Evolutionary conservation across 2,329 filamentous ascomycete genomes (phyloP), one percentile per base, ranked within the genome.

Genomic region (Fusarium ambrosium): DNA sequence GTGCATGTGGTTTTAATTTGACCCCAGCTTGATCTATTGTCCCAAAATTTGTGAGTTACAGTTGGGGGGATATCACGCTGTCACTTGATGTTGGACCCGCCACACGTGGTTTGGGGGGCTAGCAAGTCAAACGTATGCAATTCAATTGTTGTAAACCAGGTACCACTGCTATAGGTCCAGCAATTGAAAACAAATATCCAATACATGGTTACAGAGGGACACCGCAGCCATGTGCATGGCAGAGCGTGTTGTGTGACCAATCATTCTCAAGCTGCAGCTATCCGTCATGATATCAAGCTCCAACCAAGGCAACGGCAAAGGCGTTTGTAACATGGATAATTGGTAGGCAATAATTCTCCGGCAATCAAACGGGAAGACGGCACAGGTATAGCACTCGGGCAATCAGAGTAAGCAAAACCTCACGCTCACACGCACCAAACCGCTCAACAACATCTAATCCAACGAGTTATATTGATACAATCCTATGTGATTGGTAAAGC

Each of bases 381-480:
- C 32, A 58, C 55, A 58, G 16, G 11, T 24, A n/a, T 20, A 58
- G 9, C 32, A 58, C 55, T 36, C 20, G 27, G 16, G 53, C 32
- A 37, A 58, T 36, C 53, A 32, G 13, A 58, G 13, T 6, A 53
- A 53, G 24, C 16, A 16, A 22, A 14, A 32, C 9, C 18, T 8
- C 16, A 58, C n/a, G 10, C n/a, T 22, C 53, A 56, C n/a, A 36
- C n/a, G 11, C 29, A 58, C 8, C 32, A 29, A 58, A 34, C 18
- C 51, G 13, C 51, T 34, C 18, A 41, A 16, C 51, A 22, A 20
- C 8, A 58, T 20, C 29, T 36, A 37, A 59, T 59, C 34, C 56
- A 59, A 59, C 14, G 51, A 56, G 29, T 32, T 59, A 27, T 59
- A 27, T 58, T 58, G 53, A 58, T 58, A 58, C 32, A 37, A 32